Conservation (phyloP, 2,329 filamentous ascomycete species). For the Calonectria pauciramosa region DNA sequence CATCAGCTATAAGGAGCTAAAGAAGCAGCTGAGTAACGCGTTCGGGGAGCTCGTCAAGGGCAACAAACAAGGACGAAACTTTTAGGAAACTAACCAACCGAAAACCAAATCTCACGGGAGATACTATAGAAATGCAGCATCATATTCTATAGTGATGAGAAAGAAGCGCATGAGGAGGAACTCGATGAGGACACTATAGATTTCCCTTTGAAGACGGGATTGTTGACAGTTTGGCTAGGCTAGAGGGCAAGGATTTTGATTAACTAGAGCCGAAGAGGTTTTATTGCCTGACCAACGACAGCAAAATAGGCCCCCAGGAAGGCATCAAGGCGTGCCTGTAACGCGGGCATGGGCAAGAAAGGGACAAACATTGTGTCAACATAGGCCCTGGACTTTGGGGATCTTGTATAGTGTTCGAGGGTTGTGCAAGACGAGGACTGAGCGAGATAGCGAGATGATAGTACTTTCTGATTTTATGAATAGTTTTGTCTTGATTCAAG, state of each 20-base stretch:
- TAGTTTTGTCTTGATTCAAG: conserved; percentile 41
- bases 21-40: conserved; percentile 70
- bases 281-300: conserved; percentile 23
- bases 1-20: conserved; percentile 91
- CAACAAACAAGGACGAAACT: conserved; percentile 52
- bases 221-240: conserved; percentile 34
- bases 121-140: neutral
- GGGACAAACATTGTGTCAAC: conserved; percentile 23
- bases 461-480: conserved; percentile 38
- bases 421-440: conserved; percentile 19
- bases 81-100: conserved; percentile 46
- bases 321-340: conserved; percentile 13
- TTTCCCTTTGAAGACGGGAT: conserved; percentile 20
- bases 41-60: conserved; percentile 71
- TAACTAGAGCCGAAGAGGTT: conserved; percentile 17
- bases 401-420: conserved; percentile 34
- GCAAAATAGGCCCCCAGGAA: conserved; percentile 13
- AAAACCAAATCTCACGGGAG: neutral
- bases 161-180: conserved; percentile 16
- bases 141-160: neutral
- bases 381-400: conserved; percentile 26
- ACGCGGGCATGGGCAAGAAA: conserved; percentile 14
- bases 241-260: conserved; percentile 30
- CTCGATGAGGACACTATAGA: conserved; percentile 23
- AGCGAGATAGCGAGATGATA: conserved; percentile 36